A percentile compares a stretch with the other conserved stretches of the same genome.
phyloP scores from a whole-genome alignment of 805 yeast species.

The Starmerella khaoyaiensis region DNA sequence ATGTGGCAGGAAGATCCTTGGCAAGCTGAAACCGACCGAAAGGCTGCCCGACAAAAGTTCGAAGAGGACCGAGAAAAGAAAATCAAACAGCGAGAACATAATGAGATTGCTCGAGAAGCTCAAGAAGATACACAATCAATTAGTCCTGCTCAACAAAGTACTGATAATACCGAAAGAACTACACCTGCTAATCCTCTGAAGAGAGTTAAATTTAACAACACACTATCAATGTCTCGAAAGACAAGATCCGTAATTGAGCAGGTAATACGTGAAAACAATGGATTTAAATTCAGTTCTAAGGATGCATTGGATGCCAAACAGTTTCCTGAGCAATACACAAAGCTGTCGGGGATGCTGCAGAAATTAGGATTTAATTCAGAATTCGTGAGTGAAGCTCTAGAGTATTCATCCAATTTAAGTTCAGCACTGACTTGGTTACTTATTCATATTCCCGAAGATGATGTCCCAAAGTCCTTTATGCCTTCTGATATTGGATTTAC shows the following conservation, averaged over 20 bases:
- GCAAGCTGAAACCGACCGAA: constrained; percentile 46
- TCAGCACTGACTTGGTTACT: constrained; percentile 63
- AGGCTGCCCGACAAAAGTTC: constrained; percentile 19
- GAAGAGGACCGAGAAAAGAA: constrained; percentile 7
- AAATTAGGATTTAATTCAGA: constrained; percentile 52
- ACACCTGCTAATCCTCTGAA: neutral
- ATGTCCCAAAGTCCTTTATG: constrained; percentile 45
- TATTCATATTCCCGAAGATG: constrained; percentile 89
- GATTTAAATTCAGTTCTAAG: constrained; percentile 32
- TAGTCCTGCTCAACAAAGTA: neutral
- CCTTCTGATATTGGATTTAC: constrained; percentile 26
- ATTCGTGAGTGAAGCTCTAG: constrained; percentile 62
- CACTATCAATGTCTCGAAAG: constrained; percentile 50
- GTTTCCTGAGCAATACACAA: constrained; percentile 5
- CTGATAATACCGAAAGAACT: neutral
- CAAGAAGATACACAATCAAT: neutral
- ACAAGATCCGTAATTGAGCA: constrained; percentile 51
- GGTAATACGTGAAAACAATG: constrained; percentile 34
- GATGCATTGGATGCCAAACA: constrained; percentile 18
- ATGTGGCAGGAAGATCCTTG: constrained; percentile 51
- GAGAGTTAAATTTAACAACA: constrained; percentile 28
- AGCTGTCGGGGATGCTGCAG: constrained; percentile 26
- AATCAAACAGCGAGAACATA: constrained; percentile 8
- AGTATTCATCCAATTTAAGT: constrained; percentile 37
- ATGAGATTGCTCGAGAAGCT: constrained; percentile 12